phyloP scores from a whole-genome alignment of 2,329 filamentous ascomycete species.

The Mycocentrospora acerina region DNA sequence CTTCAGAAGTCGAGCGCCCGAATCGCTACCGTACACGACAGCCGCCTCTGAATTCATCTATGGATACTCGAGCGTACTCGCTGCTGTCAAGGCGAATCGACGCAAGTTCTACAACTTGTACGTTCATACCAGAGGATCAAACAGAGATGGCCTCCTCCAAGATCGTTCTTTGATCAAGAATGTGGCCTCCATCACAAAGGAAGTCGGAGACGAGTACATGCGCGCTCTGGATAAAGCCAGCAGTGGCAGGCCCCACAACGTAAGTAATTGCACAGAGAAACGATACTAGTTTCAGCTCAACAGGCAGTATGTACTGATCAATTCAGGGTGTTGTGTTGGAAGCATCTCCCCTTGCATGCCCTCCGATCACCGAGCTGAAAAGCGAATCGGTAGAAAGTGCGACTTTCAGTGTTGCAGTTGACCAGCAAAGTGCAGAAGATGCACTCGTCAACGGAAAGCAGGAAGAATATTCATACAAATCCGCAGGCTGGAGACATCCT shows the following conservation, averaged over 20 bases:
- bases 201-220: constrained; percentile 63
- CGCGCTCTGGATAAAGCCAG: constrained; percentile 81
- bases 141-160: constrained; percentile 20
- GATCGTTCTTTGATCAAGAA: constrained; percentile 15
- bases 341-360: constrained; percentile 75
- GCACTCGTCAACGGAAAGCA: constrained; percentile 68
- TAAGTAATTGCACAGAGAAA: constrained; percentile 17
- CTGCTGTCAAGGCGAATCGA: constrained; percentile 68
- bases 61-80: constrained; percentile 76
- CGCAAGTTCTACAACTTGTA: constrained; percentile 85
- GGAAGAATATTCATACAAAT: constrained; percentile 50
- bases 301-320: constrained; percentile 6
- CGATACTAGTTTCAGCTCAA: background rate
- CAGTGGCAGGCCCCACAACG: constrained; percentile 79
- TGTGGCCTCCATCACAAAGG: constrained; percentile 37
- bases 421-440: constrained; percentile 74
- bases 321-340: constrained; percentile 74
- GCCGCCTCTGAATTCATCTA: constrained; percentile 91
- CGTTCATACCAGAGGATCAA: constrained; percentile 48
- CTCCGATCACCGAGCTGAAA: constrained; percentile 64
- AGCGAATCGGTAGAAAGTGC: constrained; percentile 45
- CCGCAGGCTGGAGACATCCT: constrained; percentile 58
- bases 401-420: constrained; percentile 46
- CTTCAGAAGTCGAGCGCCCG: constrained; percentile 5
- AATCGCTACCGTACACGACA: constrained; percentile 69